A percentile compares a stretch with the other conserved stretches of the same genome.
These are phyloP conservation scores for Amauroascus verrucosus DNA, from an alignment of 2,329 filamentous ascomycete species.

Conservation along the genomic window DNA sequence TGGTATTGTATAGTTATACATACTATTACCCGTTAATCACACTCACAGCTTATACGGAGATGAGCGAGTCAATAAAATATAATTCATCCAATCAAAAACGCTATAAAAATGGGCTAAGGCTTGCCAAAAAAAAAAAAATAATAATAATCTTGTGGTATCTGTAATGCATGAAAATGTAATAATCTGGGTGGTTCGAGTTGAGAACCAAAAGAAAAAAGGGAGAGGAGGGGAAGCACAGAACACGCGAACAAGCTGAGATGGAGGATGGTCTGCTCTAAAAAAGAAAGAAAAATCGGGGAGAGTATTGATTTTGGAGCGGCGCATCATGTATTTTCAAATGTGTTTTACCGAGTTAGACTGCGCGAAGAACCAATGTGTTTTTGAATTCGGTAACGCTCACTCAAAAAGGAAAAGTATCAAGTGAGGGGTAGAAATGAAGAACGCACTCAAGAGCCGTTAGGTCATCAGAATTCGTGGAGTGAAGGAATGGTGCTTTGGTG, in stretches of 20 bases:
- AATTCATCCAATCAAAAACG: background rate
- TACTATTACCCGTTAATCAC: too few species aligned
- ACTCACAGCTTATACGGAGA: background rate
- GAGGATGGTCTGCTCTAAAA: background rate
- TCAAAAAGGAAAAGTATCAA: background rate
- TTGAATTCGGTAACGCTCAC: background rate
- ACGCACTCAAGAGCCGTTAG: constrained; percentile 13
- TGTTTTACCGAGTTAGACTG: background rate
- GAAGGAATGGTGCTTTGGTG: background rate
- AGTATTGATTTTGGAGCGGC: background rate
- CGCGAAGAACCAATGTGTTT: background rate
- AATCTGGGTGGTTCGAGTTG: background rate
- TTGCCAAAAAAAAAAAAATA: background rate
- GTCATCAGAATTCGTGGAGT: constrained; percentile 12
- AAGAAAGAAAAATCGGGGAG: background rate
- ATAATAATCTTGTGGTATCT: background rate
- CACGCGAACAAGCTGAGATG: background rate
- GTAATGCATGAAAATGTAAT: constrained; percentile 2
- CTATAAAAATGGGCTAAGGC: background rate
- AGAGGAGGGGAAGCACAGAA: background rate
- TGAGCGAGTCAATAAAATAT: background rate
- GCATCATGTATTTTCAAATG: background rate
- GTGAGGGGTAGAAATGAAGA: background rate
- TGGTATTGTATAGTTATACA: too few species aligned
- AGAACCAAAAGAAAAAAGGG: background rate